Evolutionary conservation across 768 basidiomycete species (phyloP).

Genomic region (Inosperma sp.): DNA sequence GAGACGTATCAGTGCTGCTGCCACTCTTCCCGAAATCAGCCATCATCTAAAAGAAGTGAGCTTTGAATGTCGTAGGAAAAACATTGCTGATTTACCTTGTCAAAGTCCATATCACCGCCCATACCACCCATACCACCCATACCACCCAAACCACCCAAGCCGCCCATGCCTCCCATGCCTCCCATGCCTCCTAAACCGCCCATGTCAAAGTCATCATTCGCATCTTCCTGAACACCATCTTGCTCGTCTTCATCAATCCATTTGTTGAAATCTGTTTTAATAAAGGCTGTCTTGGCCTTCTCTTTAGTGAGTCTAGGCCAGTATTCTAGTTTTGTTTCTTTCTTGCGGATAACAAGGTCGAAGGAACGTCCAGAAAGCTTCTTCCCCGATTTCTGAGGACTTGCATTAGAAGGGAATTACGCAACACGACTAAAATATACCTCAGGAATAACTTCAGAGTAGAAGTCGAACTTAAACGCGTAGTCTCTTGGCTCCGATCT

Average conservation of each 20-base stretch:
- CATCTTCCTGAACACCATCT: conserved; percentile 48
- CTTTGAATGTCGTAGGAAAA: neutral
- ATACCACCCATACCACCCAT: conserved; percentile 57
- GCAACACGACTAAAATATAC: conserved; percentile 35
- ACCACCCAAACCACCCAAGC: conserved; percentile 46
- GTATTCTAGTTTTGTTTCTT: conserved; percentile 67
- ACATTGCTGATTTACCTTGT: conserved; percentile 40
- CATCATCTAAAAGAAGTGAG: conserved; percentile 40
- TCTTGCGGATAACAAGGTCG: conserved; percentile 71
- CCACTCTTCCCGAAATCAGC: conserved; percentile 40
- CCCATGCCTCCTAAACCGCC: conserved; percentile 53
- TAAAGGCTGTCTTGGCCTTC: conserved; percentile 69
- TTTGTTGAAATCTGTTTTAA: conserved; percentile 94
- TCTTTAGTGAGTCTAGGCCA: conserved; percentile 94
- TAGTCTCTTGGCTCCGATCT: conserved; percentile 52
- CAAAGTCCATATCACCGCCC: conserved; percentile 58
- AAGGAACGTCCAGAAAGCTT: conserved; percentile 65
- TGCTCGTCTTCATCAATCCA: conserved; percentile 99
- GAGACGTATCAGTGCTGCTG: conserved; percentile 15
- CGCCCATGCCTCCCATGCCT: conserved; percentile 47
- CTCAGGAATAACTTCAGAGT: conserved; percentile 69
- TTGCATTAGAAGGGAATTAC: conserved; percentile 4
- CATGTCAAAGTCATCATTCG: conserved; percentile 47
- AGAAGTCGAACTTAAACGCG: conserved; percentile 74
- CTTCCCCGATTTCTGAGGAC: conserved; percentile 51